Evolutionary conservation across 805 yeast species (phyloP), one percentile per base, ranked within the genome.

Genomic region (Yamadazyma nakazawae): DNA sequence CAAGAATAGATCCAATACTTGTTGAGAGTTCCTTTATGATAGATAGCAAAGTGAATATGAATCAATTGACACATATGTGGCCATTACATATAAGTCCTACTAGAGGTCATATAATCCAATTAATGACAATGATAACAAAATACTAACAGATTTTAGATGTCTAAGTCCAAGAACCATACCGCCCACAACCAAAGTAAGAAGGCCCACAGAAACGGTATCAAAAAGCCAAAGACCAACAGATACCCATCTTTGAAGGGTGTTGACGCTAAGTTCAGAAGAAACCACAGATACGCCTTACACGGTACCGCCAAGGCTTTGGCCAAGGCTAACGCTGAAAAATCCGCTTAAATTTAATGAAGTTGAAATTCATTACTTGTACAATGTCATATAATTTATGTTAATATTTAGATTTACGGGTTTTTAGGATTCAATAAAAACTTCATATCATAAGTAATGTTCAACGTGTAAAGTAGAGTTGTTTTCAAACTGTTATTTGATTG

Each of bases 191-290:
- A 92, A 81, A 88, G 86, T 90, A 87, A 79, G 76, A 94, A 94
- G 95, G 98, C 98, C 71, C 99, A 94, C 97, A 91, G 85, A 75
- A 94, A 94, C 87, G 99, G 99, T 82, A 92, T 94, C 82, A 92
- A 92, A 88, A 94, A 92, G 91, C 97, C 97, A 67, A 88, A 82
- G 85, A 85, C 96, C 72, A 79, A 83, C 96, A 91, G 88, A 82
- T 90, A 92, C 85, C 96, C 97, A 64, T 91, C 98, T 61, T 82
- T 89, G 78, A 92, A 88, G 81, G 96, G 96, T 83, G 97, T 92
- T 75, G 98, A 94, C 78, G 84, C 99, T 74, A 94, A 94, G 86
- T 94, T 94, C 96, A 84, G 84, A 74, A 87, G 98, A 81, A 94
- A 94, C 96, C 98, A 92, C 94, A 91, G 88, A 80, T 88, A 83